Conservation (phyloP, 1,284 basidiomycete species). For the Hymenochaete sp. region DNA sequence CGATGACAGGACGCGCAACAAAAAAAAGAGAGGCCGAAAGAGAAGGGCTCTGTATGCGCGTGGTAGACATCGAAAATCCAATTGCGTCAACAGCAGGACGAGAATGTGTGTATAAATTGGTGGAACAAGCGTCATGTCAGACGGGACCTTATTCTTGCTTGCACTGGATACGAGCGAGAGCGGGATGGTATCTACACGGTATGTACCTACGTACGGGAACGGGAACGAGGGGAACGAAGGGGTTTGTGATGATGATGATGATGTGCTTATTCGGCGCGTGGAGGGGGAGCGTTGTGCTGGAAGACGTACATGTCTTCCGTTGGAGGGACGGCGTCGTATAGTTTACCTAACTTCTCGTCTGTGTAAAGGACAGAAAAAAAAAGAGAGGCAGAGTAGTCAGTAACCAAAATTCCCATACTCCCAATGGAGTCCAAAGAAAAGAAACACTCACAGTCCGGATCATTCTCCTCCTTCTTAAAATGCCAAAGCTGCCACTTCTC, state of each 20-base stretch:
- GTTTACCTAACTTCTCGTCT: slow-evolving; percentile 56
- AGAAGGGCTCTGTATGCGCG: too few species aligned
- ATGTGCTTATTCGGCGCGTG: background rate
- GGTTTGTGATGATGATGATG: background rate
- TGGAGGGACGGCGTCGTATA: slow-evolving; percentile 45
- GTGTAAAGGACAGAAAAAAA: slow-evolving; percentile 8
- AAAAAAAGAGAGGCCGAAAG: too few species aligned
- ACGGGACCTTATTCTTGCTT: too few species aligned
- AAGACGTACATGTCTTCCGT: slow-evolving; percentile 64
- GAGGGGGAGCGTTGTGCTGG: slow-evolving; percentile 40
- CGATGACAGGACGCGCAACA: too few species aligned
- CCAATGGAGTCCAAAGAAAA: slow-evolving; percentile 1
- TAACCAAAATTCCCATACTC: background rate
- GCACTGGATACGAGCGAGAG: too few species aligned
- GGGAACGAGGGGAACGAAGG: background rate
- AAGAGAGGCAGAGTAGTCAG: background rate
- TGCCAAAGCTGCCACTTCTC: slow-evolving; percentile 72
- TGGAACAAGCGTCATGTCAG: too few species aligned
- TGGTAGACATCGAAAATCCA: too few species aligned
- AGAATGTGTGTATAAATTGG: too few species aligned
- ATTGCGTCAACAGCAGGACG: too few species aligned
- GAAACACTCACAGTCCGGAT: slow-evolving; percentile 55
- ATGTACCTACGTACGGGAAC: background rate
- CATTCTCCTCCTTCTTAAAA: slow-evolving; percentile 60
- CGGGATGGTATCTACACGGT: background rate